Conservation (phyloP, 768 basidiomycete species). For the Pisolithus albus region DNA sequence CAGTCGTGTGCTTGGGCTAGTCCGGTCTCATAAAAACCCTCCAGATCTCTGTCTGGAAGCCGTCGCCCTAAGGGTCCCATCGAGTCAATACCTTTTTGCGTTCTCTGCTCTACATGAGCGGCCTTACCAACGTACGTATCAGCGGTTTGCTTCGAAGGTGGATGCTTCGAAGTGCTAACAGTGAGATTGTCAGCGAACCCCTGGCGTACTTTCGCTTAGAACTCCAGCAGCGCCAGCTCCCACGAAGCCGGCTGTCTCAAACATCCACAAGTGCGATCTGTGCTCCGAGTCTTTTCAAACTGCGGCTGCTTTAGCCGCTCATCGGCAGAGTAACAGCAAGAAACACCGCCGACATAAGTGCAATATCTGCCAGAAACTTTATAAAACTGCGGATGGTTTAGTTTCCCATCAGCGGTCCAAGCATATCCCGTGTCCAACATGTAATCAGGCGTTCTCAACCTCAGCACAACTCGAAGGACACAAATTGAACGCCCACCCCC, state of each 20-base stretch:
- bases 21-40: slow-evolving; percentile 22
- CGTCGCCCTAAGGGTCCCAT: slow-evolving; percentile 9
- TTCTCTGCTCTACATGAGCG: slow-evolving; percentile 17
- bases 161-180: slow-evolving; percentile 2
- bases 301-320: slow-evolving; percentile 9
- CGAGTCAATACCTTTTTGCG: slow-evolving; percentile 17
- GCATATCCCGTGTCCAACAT: slow-evolving; percentile 11
- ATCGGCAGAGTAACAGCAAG: slow-evolving; percentile 21
- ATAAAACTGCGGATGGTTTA: slow-evolving; percentile 12
- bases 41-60: slow-evolving; percentile 8
- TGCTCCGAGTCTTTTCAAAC: slow-evolving; percentile 23
- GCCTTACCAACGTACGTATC: slow-evolving; percentile 11
- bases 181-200: slow-evolving; percentile 16
- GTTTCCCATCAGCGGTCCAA: slow-evolving; percentile 16
- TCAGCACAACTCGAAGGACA: slow-evolving; percentile 2
- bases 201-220: slow-evolving; percentile 9
- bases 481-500: slow-evolving; percentile 2
- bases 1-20: slow-evolving; percentile 29
- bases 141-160: not conserved
- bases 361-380: slow-evolving; percentile 22
- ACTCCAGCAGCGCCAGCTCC: not conserved
- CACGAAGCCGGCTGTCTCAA: slow-evolving; percentile 1
- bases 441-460: slow-evolving; percentile 2
- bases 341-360: slow-evolving; percentile 7
- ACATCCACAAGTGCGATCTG: slow-evolving; percentile 14